These are phyloP conservation scores for Rhizophagus prolifer DNA, from an alignment of 192 early-diverging fungal genomes.

Conservation along the genomic window DNA sequence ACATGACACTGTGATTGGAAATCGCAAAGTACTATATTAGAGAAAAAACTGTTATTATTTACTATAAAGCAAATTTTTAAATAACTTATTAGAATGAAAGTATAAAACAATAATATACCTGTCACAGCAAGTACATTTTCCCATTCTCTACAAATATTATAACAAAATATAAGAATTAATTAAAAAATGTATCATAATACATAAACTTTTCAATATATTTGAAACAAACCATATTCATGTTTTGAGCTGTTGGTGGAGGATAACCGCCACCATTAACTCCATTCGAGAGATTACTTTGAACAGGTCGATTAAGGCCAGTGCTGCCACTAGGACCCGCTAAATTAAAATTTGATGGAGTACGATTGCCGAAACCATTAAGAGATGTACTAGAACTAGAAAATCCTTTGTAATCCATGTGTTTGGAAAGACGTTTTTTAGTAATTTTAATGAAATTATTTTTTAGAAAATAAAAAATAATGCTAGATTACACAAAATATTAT, in stretches of 20 bases:
- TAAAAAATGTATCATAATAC: background rate
- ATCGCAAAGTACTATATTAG: slow-evolving; percentile 61
- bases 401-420: background rate
- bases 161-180: background rate
- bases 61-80: background rate
- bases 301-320: background rate
- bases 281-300: background rate
- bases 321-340: background rate
- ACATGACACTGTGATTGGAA: slow-evolving; percentile 67
- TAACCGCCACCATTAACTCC: background rate
- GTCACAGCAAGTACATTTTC: slow-evolving; percentile 66
- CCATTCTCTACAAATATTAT: slow-evolving; percentile 43
- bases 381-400: background rate
- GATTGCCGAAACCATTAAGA: background rate
- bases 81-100: background rate
- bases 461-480: background rate
- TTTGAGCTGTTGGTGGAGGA: background rate
- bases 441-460: too few relatives aligned
- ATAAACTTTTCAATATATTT: background rate
- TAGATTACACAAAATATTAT: background rate
- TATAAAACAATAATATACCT: slow-evolving; percentile 36
- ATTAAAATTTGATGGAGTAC: background rate
- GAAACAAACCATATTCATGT: background rate
- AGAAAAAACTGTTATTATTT: background rate
- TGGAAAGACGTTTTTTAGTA: background rate